Conservation (phyloP, 129 eudicot species). For the Apium graveolens region DNA sequence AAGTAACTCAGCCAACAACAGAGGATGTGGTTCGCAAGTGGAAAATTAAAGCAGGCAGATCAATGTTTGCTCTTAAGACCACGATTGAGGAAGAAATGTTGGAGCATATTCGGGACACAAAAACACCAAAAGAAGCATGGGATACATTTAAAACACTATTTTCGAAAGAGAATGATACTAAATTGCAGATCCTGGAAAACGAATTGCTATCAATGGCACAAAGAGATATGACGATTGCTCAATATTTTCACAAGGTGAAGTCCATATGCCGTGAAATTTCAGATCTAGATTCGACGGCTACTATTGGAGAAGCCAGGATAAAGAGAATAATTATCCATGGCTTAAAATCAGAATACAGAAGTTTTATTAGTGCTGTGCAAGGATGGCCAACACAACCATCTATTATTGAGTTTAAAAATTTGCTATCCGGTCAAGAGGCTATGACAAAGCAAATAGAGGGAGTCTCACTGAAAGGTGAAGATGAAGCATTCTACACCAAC, state of each 20-base stretch:
- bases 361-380: constrained; percentile 14
- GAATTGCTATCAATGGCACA: no score
- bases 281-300: constrained; percentile 7
- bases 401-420: constrained; percentile 16
- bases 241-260: constrained; percentile 11
- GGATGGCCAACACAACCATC: constrained; percentile 22
- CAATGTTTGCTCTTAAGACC: constrained; percentile 8
- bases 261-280: constrained; percentile 13
- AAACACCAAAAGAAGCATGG: constrained; percentile 26
- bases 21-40: constrained; percentile 15
- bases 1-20: no score
- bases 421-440: constrained; percentile 18
- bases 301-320: no score
- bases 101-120: no score
- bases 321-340: no score
- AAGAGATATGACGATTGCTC: no score
- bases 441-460: no score
- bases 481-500: constrained; percentile 10
- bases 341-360: constrained; percentile 5
- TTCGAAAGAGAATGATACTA: constrained; percentile 19
- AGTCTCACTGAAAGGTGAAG: constrained; percentile 8
- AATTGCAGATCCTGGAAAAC: no score
- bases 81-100: no score
- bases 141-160: constrained; percentile 17
- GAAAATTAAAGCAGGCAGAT: no score